phyloP scores from a whole-genome alignment of 139 green algal species.

The Chlamydomonas sp. region DNA sequence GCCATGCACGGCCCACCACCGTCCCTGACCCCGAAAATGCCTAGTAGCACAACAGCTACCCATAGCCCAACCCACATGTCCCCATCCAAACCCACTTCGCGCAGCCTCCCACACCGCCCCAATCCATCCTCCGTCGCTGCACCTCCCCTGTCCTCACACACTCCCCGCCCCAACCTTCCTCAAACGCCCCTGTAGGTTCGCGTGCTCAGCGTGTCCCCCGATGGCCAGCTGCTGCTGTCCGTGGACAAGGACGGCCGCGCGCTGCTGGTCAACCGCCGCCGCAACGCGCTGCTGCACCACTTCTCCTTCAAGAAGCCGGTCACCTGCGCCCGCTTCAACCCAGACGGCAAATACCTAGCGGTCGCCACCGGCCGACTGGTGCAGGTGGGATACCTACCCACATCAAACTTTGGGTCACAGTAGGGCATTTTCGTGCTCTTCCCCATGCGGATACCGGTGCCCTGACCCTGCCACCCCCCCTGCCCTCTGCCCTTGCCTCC shows the following conservation, averaged over 20 bases:
- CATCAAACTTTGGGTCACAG: not conserved
- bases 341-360: constrained; percentile 90
- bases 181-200: constrained; percentile 62
- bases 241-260: constrained; percentile 87
- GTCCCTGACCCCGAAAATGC: not conserved
- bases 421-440: not conserved
- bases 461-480: not conserved
- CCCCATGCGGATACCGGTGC: not conserved
- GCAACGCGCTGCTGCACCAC: constrained; percentile 89
- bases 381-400: constrained; percentile 61
- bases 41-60: no score
- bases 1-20: not conserved
- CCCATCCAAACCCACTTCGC: not conserved
- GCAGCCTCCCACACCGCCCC: not conserved
- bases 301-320: constrained; percentile 93
- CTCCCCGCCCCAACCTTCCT: not conserved
- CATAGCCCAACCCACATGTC: not conserved
- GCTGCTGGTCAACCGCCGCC: constrained; percentile 82
- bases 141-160: not conserved
- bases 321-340: constrained; percentile 84
- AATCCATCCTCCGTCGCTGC: not conserved
- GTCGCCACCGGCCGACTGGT: constrained; percentile 86
- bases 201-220: constrained; percentile 80
- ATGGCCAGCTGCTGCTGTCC: constrained; percentile 86
- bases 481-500: not conserved